Conservation (phyloP, 202 grass and related monocot genomes). For the Alloteropsis angusta region DNA sequence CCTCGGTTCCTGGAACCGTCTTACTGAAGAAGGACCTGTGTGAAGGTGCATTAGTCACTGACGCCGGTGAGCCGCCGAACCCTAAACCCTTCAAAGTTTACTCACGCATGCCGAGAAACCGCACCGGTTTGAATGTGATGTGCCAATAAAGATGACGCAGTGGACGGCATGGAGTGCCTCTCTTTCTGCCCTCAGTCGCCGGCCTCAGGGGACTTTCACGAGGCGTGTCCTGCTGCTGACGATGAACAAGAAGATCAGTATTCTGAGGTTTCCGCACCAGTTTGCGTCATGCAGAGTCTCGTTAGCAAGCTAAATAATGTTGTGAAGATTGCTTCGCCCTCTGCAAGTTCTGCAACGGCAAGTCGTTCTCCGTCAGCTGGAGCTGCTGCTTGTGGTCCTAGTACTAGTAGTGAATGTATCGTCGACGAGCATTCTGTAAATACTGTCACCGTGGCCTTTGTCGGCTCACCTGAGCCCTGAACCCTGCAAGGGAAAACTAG, state of each 20-base stretch:
- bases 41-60: background rate
- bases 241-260: background rate
- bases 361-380: background rate
- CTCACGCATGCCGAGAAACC: background rate
- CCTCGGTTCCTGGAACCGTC: constrained; percentile 47
- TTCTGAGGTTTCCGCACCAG: background rate
- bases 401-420: background rate
- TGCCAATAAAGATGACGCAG: constrained; percentile 25
- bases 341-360: background rate
- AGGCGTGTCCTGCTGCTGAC: background rate
- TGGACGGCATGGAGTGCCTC: background rate
- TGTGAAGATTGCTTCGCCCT: background rate
- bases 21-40: constrained; percentile 57
- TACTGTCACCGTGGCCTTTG: too few species aligned
- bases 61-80: constrained; percentile 24
- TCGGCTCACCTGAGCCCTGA: too few species aligned
- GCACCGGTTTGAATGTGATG: background rate
- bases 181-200: background rate
- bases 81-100: constrained; percentile 24
- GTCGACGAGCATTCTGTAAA: background rate
- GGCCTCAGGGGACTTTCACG: background rate
- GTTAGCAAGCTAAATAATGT: background rate
- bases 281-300: background rate
- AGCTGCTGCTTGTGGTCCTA: background rate
- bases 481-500: too few species aligned